Evolutionary conservation across 2,329 filamentous ascomycete species (phyloP).

Genomic region (Claviceps monticola): DNA sequence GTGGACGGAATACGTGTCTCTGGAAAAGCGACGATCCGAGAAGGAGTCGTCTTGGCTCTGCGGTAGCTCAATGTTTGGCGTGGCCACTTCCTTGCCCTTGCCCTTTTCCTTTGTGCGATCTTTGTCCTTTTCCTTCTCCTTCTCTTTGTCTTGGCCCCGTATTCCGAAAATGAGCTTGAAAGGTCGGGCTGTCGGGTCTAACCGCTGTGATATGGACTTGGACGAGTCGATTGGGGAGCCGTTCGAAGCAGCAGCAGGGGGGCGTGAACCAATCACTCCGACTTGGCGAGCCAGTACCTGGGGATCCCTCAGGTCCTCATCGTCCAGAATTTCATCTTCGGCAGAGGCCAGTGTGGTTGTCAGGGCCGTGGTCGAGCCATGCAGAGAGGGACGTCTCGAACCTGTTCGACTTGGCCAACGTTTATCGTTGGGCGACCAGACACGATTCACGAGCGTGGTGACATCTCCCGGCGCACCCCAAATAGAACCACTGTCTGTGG

Average conservation of each 20-base stretch:
- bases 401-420: constrained; percentile 48
- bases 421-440: constrained; percentile 50
- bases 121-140: constrained; percentile 15
- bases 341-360: constrained; percentile 49
- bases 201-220: constrained; percentile 38
- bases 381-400: constrained; percentile 68
- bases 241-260: constrained; percentile 22
- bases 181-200: constrained; percentile 81
- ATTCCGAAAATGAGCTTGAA: constrained; percentile 60
- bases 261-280: constrained; percentile 69
- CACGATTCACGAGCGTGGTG: constrained; percentile 34
- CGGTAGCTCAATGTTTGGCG: constrained; percentile 25
- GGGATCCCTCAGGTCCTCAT: constrained; percentile 38
- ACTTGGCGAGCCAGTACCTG: constrained; percentile 43
- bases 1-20: constrained; percentile 42
- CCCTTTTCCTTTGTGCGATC: constrained; percentile 22
- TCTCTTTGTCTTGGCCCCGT: constrained; percentile 22
- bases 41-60: constrained; percentile 32
- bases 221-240: constrained; percentile 6
- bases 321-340: constrained; percentile 49
- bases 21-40: constrained; percentile 38
- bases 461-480: constrained; percentile 45
- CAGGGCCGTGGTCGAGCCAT: constrained; percentile 54
- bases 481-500: constrained; percentile 64
- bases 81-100: constrained; percentile 23